Evolutionary conservation across 2,329 filamentous ascomycete genomes (phyloP), one percentile per base, ranked within the genome.

Genomic region (Botrytis fragariae): DNA sequence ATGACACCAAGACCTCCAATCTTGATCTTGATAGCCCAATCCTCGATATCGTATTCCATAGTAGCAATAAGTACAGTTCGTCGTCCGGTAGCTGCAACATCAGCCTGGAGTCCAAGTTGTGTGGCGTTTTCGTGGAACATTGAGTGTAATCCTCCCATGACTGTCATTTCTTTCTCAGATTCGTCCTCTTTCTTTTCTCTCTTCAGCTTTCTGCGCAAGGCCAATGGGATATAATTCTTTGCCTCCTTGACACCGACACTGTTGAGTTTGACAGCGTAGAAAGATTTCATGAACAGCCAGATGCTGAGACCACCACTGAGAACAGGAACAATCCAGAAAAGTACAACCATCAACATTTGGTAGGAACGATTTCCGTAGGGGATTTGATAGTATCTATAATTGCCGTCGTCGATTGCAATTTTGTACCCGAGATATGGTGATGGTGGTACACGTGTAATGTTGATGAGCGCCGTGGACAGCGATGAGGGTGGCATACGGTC

Each of bases 21-120:
- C 82, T 92, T 92, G 82, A 92, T 89, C 81, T 91, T 92, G 82
- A 92, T 90, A 6, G 82, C 85, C 88, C 90, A 92, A 79, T 92
- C 90, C 72, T 90, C 88, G 74, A 92, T 91, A 75, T 92, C 89
- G 81, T 92, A 92, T 80, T 92, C 90, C 88, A 92, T 91, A 10
- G 90, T 92, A 20, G 89, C 90, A 71, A 92, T 90, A 35, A 92
- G 84, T 3, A 91, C 87, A 45, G 86, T 91, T n/a, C 87, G 83
- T 44, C 74, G 68, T 9, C 57, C 44, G 32, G 65, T 51, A 12
- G 44, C 44, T 48, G 25, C 71, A 44, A 54, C 39, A 45, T 73
- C 71, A 29, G 68, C 29, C 16, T 69, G 44, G 5, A 73, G 65
- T 57, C 72, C 51, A 69, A 74, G 45, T 9, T 72, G 48, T 35